Evolutionary conservation across 345 rosid species (phyloP).

Genomic region (Ricinus communis): DNA sequence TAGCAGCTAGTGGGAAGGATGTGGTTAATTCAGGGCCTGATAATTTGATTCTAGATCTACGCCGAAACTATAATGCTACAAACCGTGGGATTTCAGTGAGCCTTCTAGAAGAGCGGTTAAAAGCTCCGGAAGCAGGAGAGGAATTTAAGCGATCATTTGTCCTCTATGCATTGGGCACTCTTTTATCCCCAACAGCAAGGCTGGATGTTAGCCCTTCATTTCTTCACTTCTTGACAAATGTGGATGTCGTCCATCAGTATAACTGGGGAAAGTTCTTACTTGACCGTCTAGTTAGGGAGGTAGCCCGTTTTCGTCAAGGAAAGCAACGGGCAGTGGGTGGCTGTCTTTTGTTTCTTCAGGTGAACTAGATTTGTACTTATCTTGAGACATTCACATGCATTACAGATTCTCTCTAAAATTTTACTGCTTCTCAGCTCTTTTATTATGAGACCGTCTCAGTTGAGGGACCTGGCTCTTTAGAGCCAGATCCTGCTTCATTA

Average conservation of each 20-base stretch:
- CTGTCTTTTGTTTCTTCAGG: slow-evolving; percentile 53
- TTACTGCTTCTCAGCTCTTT: slow-evolving; percentile 34
- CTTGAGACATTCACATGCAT: not conserved
- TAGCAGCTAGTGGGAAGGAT: slow-evolving; percentile 50
- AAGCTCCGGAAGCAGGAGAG: slow-evolving; percentile 45
- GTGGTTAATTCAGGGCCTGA: slow-evolving; percentile 51
- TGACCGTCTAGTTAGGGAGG: slow-evolving; percentile 46
- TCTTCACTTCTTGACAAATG: slow-evolving; percentile 46
- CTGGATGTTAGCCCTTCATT: slow-evolving; percentile 52
- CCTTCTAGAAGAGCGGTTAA: slow-evolving; percentile 42
- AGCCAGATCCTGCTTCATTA: slow-evolving; percentile 15
- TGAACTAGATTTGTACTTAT: slow-evolving; percentile 8
- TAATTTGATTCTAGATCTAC: slow-evolving; percentile 42
- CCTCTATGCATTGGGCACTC: slow-evolving; percentile 49
- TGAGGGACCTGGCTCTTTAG: slow-evolving; percentile 29
- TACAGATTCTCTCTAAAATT: slow-evolving; percentile 8
- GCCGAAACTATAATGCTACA: slow-evolving; percentile 44
- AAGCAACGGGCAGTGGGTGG: slow-evolving; percentile 54
- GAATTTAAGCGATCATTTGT: slow-evolving; percentile 49
- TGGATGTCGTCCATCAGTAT: slow-evolving; percentile 43
- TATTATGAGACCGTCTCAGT: slow-evolving; percentile 43
- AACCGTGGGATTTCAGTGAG: slow-evolving; percentile 51
- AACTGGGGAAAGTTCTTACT: slow-evolving; percentile 56
- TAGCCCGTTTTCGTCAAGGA: slow-evolving; percentile 46
- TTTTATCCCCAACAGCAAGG: slow-evolving; percentile 49